phyloP scores from a whole-genome alignment of 2,329 filamentous ascomycete species.

The Aspergillus piperis region DNA sequence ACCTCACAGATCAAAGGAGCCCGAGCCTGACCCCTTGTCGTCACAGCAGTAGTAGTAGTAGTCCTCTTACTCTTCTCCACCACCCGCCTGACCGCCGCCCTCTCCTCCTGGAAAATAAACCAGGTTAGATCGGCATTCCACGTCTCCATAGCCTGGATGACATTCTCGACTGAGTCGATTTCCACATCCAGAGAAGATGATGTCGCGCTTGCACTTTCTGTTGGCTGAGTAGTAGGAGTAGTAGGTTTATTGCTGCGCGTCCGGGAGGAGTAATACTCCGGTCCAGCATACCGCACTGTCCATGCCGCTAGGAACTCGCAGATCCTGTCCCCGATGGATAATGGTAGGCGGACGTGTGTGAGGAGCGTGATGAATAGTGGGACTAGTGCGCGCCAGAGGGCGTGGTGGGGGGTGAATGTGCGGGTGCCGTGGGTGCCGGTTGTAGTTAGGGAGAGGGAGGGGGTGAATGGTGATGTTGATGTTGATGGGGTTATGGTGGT shows the following conservation, averaged over 20 bases:
- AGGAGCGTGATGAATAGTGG: conserved; percentile 44
- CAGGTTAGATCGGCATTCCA: conserved; percentile 47
- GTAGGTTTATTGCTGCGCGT: conserved; percentile 1
- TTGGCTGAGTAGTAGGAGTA: not conserved
- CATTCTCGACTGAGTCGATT: conserved; percentile 29
- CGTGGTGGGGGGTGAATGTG: conserved; percentile 43
- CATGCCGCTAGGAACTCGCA: conserved; percentile 41
- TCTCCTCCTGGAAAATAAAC: conserved; percentile 40
- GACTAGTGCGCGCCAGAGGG: conserved; percentile 40
- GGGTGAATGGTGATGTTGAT: conserved; percentile 15
- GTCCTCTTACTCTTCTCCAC: conserved; percentile 35
- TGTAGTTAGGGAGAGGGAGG: conserved; percentile 22
- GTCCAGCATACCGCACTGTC: conserved; percentile 38
- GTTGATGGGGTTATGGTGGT: conserved; percentile 17
- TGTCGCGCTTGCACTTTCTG: not conserved
- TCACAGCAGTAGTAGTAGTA: not conserved
- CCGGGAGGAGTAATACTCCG: conserved; percentile 34
- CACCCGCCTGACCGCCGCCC: conserved; percentile 7
- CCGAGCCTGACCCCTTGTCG: too few species aligned
- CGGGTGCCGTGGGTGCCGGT: conserved; percentile 25
- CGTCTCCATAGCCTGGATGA: conserved; percentile 42
- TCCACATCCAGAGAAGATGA: conserved; percentile 11
- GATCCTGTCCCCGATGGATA: conserved; percentile 44
- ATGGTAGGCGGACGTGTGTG: conserved; percentile 40
- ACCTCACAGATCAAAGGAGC: conserved; percentile 13